These are phyloP conservation scores for Emmonsiellopsis sp. DNA, from an alignment of 2,329 filamentous ascomycete species.

Conservation along the genomic window DNA sequence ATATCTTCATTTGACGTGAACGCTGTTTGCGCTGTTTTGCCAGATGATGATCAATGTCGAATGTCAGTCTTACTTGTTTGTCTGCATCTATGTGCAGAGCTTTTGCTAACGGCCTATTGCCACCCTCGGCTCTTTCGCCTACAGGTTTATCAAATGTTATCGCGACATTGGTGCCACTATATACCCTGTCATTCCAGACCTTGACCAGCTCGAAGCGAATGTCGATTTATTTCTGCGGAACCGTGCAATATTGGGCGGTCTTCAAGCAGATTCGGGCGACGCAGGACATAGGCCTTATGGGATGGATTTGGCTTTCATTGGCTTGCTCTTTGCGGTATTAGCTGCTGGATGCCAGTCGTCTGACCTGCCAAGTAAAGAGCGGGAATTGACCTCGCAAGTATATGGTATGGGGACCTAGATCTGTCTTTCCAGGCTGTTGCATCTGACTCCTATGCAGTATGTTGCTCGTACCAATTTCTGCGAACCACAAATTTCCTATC, in stretches of 20 bases:
- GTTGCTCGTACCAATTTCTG: slow-evolving; percentile 56
- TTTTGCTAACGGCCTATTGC: not conserved
- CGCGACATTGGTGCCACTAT: slow-evolving; percentile 36
- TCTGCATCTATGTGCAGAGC: not conserved
- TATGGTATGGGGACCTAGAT: slow-evolving; percentile 38
- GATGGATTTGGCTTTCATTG: slow-evolving; percentile 50
- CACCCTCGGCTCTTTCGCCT: not conserved
- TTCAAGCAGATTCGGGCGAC: slow-evolving; percentile 35
- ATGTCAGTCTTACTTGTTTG: slow-evolving; percentile 26
- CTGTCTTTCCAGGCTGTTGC: too few species aligned
- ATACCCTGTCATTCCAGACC: slow-evolving; percentile 52
- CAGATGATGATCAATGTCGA: slow-evolving; percentile 49
- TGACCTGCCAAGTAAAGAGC: slow-evolving; percentile 47
- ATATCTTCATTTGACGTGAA: slow-evolving; percentile 49
- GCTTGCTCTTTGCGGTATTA: slow-evolving; percentile 53
- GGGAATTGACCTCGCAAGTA: slow-evolving; percentile 55
- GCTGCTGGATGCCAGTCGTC: slow-evolving; percentile 55
- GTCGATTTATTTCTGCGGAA: slow-evolving; percentile 46
- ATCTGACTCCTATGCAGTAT: slow-evolving; percentile 38
- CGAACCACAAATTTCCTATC: slow-evolving; percentile 57
- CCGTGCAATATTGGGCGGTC: slow-evolving; percentile 35
- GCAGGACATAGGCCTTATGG: slow-evolving; percentile 49
- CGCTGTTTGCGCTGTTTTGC: slow-evolving; percentile 51
- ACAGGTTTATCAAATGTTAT: slow-evolving; percentile 11
- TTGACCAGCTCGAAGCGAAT: slow-evolving; percentile 46